Evolutionary conservation across 108 stramenopile species (phyloP), one percentile per base, ranked within the genome.

Genomic region (Mediolabrus comicus): DNA sequence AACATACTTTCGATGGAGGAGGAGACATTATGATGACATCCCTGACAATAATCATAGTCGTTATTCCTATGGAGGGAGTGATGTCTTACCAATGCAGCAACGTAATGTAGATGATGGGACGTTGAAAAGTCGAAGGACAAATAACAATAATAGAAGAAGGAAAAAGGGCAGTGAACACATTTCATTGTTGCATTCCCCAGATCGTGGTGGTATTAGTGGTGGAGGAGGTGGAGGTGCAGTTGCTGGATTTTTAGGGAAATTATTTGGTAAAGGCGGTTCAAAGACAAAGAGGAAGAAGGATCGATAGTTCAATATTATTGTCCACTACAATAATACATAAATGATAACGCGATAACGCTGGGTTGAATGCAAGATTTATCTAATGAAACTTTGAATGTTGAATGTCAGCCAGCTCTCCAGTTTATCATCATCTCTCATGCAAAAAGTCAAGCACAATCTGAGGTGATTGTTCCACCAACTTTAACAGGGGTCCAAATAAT

Each of bases 401-500:
- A n/a, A n/a, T n/a, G n/a, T n/a, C n/a, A n/a, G n/a, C n/a, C n/a
- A n/a, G n/a, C n/a, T n/a, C n/a, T n/a, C n/a, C n/a, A n/a, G n/a
- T n/a, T n/a, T n/a, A 46, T 46, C 19, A 22, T 46, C n/a, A 49
- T 49, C 46, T 49, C 46, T 22, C 46, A 49, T 24, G 17, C 4
- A 92, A 34, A 62, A 89, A 93, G 13, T 80, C 60, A 12, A 77
- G 3, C 0, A 94, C 72, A 27, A 22, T 46, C 27, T 38, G 28
- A 28, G 89, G 89, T 14, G 58, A 67, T 26, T 89, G 86, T 24
- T 83, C 59, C 9, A 94, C 82, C 53, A 94, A 43, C 16, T 83
- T 74, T 52, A 72, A 46, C 35, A 94, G 53, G 12, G 92, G 92
- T 53, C 90, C 89, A 74, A 94, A 94, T n/a, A 94, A 57, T 7